Percentiles rank a stretch among this genome's conserved stretches.
These are phyloP conservation scores for Penicillium fuscoglaucum DNA, from an alignment of 2,329 filamentous ascomycete genomes.

Conservation along the genomic window DNA sequence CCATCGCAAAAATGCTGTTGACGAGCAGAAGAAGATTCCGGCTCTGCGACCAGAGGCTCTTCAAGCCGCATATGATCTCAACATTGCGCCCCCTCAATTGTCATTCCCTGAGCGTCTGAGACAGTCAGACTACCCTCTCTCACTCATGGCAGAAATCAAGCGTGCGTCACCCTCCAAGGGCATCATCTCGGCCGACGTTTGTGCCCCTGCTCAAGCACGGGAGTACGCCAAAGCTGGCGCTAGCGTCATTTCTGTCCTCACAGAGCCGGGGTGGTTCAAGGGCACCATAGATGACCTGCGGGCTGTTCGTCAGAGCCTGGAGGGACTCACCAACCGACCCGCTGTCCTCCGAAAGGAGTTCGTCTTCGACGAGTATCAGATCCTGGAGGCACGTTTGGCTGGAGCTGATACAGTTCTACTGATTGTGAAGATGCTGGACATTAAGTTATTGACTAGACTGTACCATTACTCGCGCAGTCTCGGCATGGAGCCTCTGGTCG, in stretches of 20 bases:
- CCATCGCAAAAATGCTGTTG: slow-evolving; percentile 72
- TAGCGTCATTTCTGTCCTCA: slow-evolving; percentile 97
- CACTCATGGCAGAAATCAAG: slow-evolving; percentile 96
- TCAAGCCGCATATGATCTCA: slow-evolving; percentile 81
- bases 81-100: slow-evolving; percentile 79
- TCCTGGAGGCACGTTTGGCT: slow-evolving; percentile 86
- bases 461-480: slow-evolving; percentile 87
- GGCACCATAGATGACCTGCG: slow-evolving; percentile 92
- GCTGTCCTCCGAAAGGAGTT: slow-evolving; percentile 95
- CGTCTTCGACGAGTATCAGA: slow-evolving; percentile 97
- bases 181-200: slow-evolving; percentile 82
- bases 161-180: slow-evolving; percentile 95
- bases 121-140: slow-evolving; percentile 81
- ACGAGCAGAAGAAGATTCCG: slow-evolving; percentile 77
- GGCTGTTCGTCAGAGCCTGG: slow-evolving; percentile 81
- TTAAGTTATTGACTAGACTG: slow-evolving; percentile 68
- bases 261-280: slow-evolving; percentile 99
- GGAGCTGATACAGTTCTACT: slow-evolving; percentile 92
- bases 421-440: slow-evolving; percentile 96
- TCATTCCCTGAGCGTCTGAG: slow-evolving; percentile 76
- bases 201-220: slow-evolving; percentile 83
- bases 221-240: slow-evolving; percentile 92
- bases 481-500: slow-evolving; percentile 96
- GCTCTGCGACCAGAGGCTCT: slow-evolving; percentile 81
- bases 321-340: slow-evolving; percentile 87